Evolutionary conservation across 257 asterid species (phyloP), one percentile per base, ranked within the genome.

Genomic region (Sherardia arvensis): DNA sequence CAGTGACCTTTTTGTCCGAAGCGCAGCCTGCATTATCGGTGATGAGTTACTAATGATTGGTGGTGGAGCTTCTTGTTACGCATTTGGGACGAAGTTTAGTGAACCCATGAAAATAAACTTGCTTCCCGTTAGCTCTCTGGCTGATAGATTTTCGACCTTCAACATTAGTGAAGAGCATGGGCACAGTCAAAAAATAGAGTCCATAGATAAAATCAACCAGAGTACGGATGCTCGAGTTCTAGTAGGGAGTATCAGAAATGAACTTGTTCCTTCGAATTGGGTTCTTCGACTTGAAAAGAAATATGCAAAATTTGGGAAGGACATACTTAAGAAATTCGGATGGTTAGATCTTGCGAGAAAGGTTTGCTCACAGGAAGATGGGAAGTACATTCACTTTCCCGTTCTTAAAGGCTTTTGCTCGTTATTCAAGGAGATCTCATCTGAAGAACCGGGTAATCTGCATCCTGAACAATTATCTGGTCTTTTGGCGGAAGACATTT

Each of bases 41-140:
- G 77, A 81, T 76, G 76, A 81, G 73, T 71, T 93, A 51, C 65
- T 89, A 53, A 76, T 90, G 77, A 72, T 87, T 71, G 97, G 99
- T 71, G 99, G 99, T 23, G 99, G 99, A 48, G 96, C 95, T 14
- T 74, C 99, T 69, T 93, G 99, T 79, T 93, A 90, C 69, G 99
- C 99, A 61, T 93, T 93, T 75, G 99, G 99, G 59, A 90, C 99
- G 25, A 89, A 85, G 80, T 93, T 93, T 89, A 90, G 87, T 53
- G 87, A 74, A 73, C 95, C 97, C 26, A 66, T 80, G 83, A 82
- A 81, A 76, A 76, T 87, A 38, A 57, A 81, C 77, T 72, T 90
- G 79, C 83, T 64, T 55, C 84, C 81, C 17, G 61, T 89, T 74
- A 71, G 68, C 56, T 69, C 85, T 55, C 53, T 68, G 7, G 72